Percentiles rank a stretch among this genome's conserved stretches.
phyloP scores from a whole-genome alignment of 306 rosid genomes.

The Prunus kanzakura region DNA sequence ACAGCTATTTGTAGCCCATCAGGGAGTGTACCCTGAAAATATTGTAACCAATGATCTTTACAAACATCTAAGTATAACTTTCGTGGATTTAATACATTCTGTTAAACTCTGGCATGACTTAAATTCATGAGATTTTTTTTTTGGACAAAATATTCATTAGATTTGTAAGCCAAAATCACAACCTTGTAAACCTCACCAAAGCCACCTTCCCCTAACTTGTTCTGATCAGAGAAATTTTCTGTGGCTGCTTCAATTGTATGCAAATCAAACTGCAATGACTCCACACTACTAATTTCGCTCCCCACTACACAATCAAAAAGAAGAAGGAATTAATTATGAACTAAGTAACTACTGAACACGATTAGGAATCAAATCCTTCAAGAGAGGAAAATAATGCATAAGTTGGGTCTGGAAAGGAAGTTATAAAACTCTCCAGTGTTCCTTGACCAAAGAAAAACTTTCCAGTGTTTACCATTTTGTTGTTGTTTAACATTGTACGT shows the following conservation, averaged over 20 bases:
- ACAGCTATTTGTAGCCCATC: conserved; percentile 27
- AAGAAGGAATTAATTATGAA: neutral
- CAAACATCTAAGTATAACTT: neutral
- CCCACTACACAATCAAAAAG: neutral
- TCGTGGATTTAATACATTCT: neutral
- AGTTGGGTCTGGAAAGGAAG: neutral
- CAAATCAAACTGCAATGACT: conserved; percentile 25
- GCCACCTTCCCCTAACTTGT: conserved; percentile 32
- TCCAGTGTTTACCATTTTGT: neutral
- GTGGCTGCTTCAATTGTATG: conserved; percentile 26
- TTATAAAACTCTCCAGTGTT: neutral
- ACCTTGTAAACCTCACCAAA: conserved; percentile 29
- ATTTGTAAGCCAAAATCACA: neutral
- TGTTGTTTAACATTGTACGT: neutral
- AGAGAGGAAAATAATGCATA: neutral
- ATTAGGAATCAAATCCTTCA: neutral
- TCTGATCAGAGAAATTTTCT: conserved; percentile 12
- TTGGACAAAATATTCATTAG: neutral
- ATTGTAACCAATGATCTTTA: neutral
- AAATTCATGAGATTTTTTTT: neutral
- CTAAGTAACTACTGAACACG: too few species aligned
- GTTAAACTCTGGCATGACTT: neutral
- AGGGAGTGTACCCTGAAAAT: conserved; percentile 25
- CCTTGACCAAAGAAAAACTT: neutral
- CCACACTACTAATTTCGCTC: neutral